A percentile compares a stretch with the other conserved stretches of the same genome.
Conservation (phyloP, 257 asterid species). For the Henckelia pumila region DNA sequence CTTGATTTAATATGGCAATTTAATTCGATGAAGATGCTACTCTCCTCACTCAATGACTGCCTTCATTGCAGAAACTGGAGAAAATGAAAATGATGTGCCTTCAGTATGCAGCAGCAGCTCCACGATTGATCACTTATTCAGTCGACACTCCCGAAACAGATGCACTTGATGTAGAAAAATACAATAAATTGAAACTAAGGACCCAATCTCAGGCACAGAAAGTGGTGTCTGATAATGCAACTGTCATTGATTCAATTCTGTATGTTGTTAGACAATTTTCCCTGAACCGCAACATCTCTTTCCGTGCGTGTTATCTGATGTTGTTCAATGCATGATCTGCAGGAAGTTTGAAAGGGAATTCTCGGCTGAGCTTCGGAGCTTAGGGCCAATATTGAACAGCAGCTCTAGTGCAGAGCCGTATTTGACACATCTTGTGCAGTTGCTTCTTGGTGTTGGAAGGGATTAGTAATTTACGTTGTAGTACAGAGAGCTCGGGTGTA, state of each 20-base stretch:
- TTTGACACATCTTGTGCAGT: constrained; percentile 93
- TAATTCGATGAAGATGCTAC: constrained; percentile 1
- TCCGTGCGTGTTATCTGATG: constrained; percentile 8
- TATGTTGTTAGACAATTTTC: constrained; percentile 37
- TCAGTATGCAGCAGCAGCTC: constrained; percentile 90
- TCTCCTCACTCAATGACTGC: constrained; percentile 23
- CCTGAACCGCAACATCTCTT: background rate
- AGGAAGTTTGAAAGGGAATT: constrained; percentile 91
- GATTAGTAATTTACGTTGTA: constrained; percentile 46
- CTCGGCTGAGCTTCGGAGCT: constrained; percentile 63
- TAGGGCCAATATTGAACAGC: constrained; percentile 90
- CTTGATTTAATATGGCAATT: constrained; percentile 3
- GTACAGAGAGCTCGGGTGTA: background rate
- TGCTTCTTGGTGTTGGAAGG: constrained; percentile 93
- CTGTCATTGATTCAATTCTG: constrained; percentile 66
- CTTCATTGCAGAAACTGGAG: constrained; percentile 78
- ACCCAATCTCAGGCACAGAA: constrained; percentile 53
- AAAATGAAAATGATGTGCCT: constrained; percentile 82
- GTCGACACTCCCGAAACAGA: constrained; percentile 43
- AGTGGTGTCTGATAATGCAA: constrained; percentile 56
- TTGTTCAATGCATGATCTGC: constrained; percentile 29
- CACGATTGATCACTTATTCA: constrained; percentile 68
- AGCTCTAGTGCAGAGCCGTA: constrained; percentile 89
- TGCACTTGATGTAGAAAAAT: constrained; percentile 44
- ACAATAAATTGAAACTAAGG: constrained; percentile 61